Evolutionary conservation across 768 basidiomycete genomes (phyloP).

Genomic region (Mycena chlorophos): DNA sequence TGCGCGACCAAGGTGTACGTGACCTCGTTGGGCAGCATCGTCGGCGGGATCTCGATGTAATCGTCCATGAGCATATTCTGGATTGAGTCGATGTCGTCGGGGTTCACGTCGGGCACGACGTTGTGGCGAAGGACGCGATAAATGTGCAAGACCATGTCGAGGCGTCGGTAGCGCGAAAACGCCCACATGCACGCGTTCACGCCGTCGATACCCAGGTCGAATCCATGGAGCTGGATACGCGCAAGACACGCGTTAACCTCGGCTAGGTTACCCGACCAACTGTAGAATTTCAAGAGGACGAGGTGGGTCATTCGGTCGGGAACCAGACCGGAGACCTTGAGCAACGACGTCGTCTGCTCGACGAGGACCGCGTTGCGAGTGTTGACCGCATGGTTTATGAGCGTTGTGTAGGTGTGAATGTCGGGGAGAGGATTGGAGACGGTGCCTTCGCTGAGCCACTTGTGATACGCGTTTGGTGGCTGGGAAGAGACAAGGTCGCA

Average conservation of each 20-base stretch:
- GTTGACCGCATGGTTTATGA: constrained; percentile 63
- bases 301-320: constrained; percentile 68
- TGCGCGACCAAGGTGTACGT: constrained; percentile 76
- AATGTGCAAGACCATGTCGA: constrained; percentile 59
- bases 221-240: constrained; percentile 50
- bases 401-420: constrained; percentile 66
- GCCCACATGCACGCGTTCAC: constrained; percentile 74
- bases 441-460: constrained; percentile 13
- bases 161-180: constrained; percentile 50
- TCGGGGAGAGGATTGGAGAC: constrained; percentile 46
- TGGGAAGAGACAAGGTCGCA: constrained; percentile 55
- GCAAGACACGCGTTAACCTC: constrained; percentile 57
- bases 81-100: constrained; percentile 38
- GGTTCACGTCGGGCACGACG: constrained; percentile 36
- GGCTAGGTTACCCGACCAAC: constrained; percentile 43
- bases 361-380: constrained; percentile 46
- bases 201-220: constrained; percentile 62
- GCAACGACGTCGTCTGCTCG: constrained; percentile 51
- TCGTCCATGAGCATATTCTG: constrained; percentile 43
- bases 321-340: constrained; percentile 52
- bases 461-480: constrained; percentile 37
- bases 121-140: constrained; percentile 67
- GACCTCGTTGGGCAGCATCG: constrained; percentile 56
- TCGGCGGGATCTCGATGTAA: constrained; percentile 42
- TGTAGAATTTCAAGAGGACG: constrained; percentile 57